Base-by-base conservation (phyloP, 495 filamentous ascomycete genomes). In the Penicillium paxilli region DNA sequence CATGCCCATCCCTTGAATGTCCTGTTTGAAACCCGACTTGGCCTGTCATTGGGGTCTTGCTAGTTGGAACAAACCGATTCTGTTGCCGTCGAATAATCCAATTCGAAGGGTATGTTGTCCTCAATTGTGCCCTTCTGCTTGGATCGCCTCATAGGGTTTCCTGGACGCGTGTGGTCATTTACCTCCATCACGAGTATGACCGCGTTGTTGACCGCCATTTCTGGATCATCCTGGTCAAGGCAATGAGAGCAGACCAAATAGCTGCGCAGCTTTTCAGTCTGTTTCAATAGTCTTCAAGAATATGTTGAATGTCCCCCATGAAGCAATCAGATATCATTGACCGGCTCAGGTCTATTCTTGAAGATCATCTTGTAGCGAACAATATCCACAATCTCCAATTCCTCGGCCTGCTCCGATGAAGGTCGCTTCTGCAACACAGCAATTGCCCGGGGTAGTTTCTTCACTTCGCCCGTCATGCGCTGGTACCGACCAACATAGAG, bases 281-380 rank as follows among this genome's bases (percentile, higher is more conserved):
- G n/a, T n/a, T n/a, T n/a, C n/a, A n/a, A 19, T 19, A 20, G 5
- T 11, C 7, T 41, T 21, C 20, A 22, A 32, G n/a, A n/a, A 25
- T 22, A 21, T 23, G 19, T 23, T 21, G 8, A 47, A 6, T 44
- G 2, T 17, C 19, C 47, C 24, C 11, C 16, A 46, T 41, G 23
- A 6, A 19, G 21, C 23, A 21, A 17, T 71, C 61, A 76, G 38
- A 54, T 47, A 56, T 72, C 60, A 47, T 66, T 76, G 30, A 97
- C 95, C 51, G 94, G 94, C 71, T 98, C 94, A 28, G 94, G 94
- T 46, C 94, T 78, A 62, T 75, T 78, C 52, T 87, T 87, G 73
- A 98, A 98, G 14, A 97, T 70, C 49, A 98, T 68, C 76, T 97
- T 98, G 62, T 84, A 93, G 69, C 84, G 87, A 44, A 98, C 81